These are phyloP conservation scores for Cladosporium sp. DNA, from an alignment of 2,329 filamentous ascomycete species.

Conservation along the genomic window DNA sequence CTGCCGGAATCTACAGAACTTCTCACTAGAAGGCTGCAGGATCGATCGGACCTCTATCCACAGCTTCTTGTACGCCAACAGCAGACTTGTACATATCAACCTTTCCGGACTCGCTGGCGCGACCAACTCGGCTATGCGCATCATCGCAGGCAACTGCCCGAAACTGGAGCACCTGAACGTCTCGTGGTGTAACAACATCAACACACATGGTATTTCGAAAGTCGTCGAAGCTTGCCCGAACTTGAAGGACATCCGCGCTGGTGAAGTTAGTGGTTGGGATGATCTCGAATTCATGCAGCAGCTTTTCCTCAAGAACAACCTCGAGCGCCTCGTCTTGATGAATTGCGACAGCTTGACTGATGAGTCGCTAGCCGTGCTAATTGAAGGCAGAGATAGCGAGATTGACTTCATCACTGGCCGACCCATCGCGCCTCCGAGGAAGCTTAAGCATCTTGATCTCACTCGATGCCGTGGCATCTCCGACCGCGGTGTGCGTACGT, in stretches of 20 bases:
- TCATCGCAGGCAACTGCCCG: slow-evolving; percentile 77
- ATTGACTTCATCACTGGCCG: slow-evolving; percentile 77
- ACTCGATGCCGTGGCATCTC: slow-evolving; percentile 76
- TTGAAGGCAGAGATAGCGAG: slow-evolving; percentile 74
- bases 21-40: slow-evolving; percentile 84
- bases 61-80: slow-evolving; percentile 76
- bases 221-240: slow-evolving; percentile 72
- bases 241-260: slow-evolving; percentile 76
- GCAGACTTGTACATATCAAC: slow-evolving; percentile 78
- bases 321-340: slow-evolving; percentile 79
- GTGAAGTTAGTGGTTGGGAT: slow-evolving; percentile 79
- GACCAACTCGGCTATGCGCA: slow-evolving; percentile 81
- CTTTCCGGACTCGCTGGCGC: slow-evolving; percentile 77
- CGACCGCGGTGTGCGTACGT: slow-evolving; percentile 65
- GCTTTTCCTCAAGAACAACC: slow-evolving; percentile 75
- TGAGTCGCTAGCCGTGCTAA: slow-evolving; percentile 68
- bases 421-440: slow-evolving; percentile 74
- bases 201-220: slow-evolving; percentile 71
- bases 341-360: slow-evolving; percentile 80
- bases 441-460: slow-evolving; percentile 79
- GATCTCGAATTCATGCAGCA: slow-evolving; percentile 69
- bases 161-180: slow-evolving; percentile 83
- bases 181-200: slow-evolving; percentile 88
- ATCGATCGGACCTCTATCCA: slow-evolving; percentile 79
- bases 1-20: slow-evolving; percentile 83